These are phyloP conservation scores for Mycena vulgaris DNA, from an alignment of 768 basidiomycete species.

Conservation along the genomic window DNA sequence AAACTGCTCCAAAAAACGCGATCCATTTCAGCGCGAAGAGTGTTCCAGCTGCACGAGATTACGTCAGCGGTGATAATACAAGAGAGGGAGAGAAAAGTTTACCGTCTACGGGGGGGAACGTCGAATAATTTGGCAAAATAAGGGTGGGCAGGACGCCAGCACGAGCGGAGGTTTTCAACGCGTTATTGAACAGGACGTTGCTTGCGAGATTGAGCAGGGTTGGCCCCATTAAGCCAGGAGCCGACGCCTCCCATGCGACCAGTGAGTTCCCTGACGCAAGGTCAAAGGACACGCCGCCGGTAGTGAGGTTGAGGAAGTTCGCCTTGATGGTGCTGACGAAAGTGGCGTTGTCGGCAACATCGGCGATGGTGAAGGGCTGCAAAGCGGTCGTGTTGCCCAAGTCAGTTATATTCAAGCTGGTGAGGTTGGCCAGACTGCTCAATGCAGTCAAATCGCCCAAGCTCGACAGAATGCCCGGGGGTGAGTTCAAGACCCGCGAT, in stretches of 20 bases:
- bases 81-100: not conserved
- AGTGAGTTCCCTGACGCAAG: slow-evolving; percentile 63
- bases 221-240: slow-evolving; percentile 72
- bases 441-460: slow-evolving; percentile 59
- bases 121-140: slow-evolving; percentile 70
- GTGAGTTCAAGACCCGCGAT: slow-evolving; percentile 64
- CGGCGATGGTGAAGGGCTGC: slow-evolving; percentile 51
- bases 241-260: slow-evolving; percentile 80
- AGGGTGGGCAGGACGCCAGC: slow-evolving; percentile 58
- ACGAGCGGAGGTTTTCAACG: slow-evolving; percentile 67
- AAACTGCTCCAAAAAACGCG: slow-evolving; percentile 79
- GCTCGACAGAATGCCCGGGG: slow-evolving; percentile 64
- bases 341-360: slow-evolving; percentile 69
- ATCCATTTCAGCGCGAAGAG: slow-evolving; percentile 80
- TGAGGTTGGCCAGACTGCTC: slow-evolving; percentile 48
- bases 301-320: slow-evolving; percentile 67
- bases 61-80: not conserved
- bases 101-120: slow-evolving; percentile 69
- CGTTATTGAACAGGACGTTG: slow-evolving; percentile 77
- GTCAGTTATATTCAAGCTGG: slow-evolving; percentile 38
- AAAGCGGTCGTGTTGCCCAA: slow-evolving; percentile 59
- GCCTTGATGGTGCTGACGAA: slow-evolving; percentile 69
- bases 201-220: slow-evolving; percentile 77
- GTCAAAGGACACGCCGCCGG: slow-evolving; percentile 81
- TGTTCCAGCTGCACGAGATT: slow-evolving; percentile 54